Conservation (phyloP, 139 green algal species). For the Tetradesmus obliquus region DNA sequence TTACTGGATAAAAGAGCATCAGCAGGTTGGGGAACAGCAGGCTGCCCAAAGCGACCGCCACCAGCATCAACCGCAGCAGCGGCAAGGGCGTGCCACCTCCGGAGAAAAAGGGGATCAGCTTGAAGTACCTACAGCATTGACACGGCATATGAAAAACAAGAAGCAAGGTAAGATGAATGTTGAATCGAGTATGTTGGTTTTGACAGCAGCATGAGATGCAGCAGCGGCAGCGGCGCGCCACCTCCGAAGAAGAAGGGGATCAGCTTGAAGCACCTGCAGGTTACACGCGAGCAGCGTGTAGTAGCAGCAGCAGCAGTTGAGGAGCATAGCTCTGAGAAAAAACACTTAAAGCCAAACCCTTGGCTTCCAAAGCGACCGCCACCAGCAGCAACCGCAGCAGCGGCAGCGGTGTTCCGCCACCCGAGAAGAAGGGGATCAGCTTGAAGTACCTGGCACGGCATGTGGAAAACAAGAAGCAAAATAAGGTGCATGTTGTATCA, state of each 20-base stretch:
- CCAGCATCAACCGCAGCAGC: slow-evolving; percentile 3
- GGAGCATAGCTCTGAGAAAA: background rate
- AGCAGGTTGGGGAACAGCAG: slow-evolving; percentile 36
- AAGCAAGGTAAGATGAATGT: too few species aligned
- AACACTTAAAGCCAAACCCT: background rate
- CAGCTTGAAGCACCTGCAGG: slow-evolving; percentile 20
- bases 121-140: background rate
- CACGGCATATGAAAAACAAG: too few species aligned
- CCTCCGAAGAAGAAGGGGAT: too few species aligned
- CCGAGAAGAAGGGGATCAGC: background rate
- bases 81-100: background rate
- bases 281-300: background rate
- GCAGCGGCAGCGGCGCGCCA: slow-evolving; percentile 4
- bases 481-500: too few species aligned
- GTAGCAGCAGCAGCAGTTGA: slow-evolving; percentile 23
- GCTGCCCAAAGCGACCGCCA: background rate
- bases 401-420: background rate
- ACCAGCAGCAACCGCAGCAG: slow-evolving; percentile 1
- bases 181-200: too few species aligned
- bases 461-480: too few species aligned
- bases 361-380: background rate
- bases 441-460: background rate
- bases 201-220: background rate
- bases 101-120: background rate
- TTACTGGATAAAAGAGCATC: slow-evolving; percentile 34